Conservation (phyloP, 495 filamentous ascomycete species). For the Usnea hakonensis region DNA sequence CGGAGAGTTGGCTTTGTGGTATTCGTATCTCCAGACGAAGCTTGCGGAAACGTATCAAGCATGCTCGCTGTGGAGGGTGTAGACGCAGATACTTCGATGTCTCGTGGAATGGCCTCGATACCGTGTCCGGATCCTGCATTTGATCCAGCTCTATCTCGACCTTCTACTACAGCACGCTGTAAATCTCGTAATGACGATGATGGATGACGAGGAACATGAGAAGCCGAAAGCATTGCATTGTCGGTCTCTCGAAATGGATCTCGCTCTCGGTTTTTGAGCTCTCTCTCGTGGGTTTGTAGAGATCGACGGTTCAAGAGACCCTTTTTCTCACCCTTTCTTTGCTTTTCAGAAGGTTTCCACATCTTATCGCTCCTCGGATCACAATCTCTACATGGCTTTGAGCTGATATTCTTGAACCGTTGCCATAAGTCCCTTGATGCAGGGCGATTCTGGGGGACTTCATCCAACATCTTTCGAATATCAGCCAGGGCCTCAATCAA, state of each 20-base stretch:
- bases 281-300: neutral
- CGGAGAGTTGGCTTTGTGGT: too few relatives aligned
- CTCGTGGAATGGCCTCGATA: too few relatives aligned
- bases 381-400: slow-evolving; percentile 1
- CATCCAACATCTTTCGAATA: slow-evolving; percentile 6
- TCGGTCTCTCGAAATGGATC: neutral
- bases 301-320: slow-evolving; percentile 1
- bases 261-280: neutral
- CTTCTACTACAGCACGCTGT: too few relatives aligned
- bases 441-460: slow-evolving; percentile 1
- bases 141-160: too few relatives aligned
- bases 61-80: too few relatives aligned
- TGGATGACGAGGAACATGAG: neutral
- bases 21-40: too few relatives aligned
- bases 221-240: neutral
- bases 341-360: slow-evolving; percentile 2
- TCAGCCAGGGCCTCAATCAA: neutral
- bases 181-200: too few relatives aligned
- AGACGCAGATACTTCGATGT: too few relatives aligned
- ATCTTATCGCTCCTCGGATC: neutral
- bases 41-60: too few relatives aligned
- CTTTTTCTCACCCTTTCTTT: neutral
- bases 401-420: neutral
- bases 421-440: neutral
- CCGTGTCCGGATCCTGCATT: too few relatives aligned